These are phyloP conservation scores for Melaleuca alternifolia DNA, from an alignment of 345 rosid species.

Conservation along the genomic window DNA sequence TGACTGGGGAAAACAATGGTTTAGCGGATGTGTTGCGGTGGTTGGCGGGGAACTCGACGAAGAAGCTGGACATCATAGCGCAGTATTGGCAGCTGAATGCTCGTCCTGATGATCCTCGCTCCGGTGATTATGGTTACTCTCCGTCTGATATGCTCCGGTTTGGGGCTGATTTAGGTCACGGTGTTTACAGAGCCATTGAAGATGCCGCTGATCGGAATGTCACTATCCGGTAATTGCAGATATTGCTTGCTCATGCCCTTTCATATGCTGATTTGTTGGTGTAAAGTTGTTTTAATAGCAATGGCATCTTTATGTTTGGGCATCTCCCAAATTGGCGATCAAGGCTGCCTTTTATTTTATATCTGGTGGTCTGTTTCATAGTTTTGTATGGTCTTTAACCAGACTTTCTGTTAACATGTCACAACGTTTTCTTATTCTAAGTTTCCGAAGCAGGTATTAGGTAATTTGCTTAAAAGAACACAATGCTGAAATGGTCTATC, in stretches of 20 bases:
- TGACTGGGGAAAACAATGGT: not conserved
- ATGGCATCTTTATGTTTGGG: rapidly evolving
- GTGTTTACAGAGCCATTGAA: constrained; percentile 50
- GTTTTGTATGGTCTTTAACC: not conserved
- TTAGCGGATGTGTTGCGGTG: constrained; percentile 69
- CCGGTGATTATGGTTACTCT: constrained; percentile 79
- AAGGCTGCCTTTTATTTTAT: rapidly evolving
- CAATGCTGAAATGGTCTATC: not conserved
- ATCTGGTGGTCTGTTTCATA: not conserved
- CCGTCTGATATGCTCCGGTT: constrained; percentile 33
- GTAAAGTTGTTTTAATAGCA: rapidly evolving
- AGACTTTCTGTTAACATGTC: not conserved
- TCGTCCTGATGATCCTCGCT: constrained; percentile 49
- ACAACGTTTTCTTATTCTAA: rapidly evolving
- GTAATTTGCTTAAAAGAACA: not conserved
- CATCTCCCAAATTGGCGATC: not conserved
- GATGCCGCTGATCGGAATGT: constrained; percentile 65
- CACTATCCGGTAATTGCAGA: constrained; percentile 33
- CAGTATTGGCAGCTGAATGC: constrained; percentile 81
- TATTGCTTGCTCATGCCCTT: not conserved
- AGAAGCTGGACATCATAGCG: constrained; percentile 60
- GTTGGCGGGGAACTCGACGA: constrained; percentile 66
- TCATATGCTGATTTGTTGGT: not conserved
- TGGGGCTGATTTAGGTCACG: constrained; percentile 46
- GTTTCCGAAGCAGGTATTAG: not conserved